phyloP scores from a whole-genome alignment of 2,329 filamentous ascomycete species.

The Elsinoe batatas region DNA sequence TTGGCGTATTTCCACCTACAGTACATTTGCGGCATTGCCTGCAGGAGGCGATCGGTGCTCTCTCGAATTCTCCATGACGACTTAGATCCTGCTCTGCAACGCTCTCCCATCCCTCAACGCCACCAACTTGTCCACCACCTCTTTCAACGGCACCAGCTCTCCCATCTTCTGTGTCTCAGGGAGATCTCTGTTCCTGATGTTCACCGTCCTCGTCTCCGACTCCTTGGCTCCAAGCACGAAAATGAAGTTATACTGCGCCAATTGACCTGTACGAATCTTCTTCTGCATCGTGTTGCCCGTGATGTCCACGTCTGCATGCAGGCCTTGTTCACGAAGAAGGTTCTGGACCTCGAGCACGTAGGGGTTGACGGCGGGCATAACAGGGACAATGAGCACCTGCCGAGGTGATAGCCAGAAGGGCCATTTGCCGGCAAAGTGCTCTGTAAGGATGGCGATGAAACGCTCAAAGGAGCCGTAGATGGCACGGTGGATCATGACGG shows the following conservation, averaged over 20 bases:
- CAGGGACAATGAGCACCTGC: slow-evolving; percentile 69
- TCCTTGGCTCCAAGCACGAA: slow-evolving; percentile 59
- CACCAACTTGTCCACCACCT: slow-evolving; percentile 45
- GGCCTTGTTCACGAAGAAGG: slow-evolving; percentile 55
- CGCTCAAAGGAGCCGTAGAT: slow-evolving; percentile 63
- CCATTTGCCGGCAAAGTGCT: slow-evolving; percentile 83
- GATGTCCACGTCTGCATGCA: slow-evolving; percentile 63
- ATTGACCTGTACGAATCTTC: slow-evolving; percentile 75
- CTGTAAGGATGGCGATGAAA: slow-evolving; percentile 65
- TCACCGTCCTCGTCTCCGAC: slow-evolving; percentile 48
- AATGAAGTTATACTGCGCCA: slow-evolving; percentile 76
- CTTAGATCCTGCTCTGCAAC: slow-evolving; percentile 22
- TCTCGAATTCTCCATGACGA: neutral
- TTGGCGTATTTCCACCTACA: neutral
- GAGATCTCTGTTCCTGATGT: slow-evolving; percentile 56
- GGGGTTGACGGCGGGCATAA: slow-evolving; percentile 60
- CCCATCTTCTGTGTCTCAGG: slow-evolving; percentile 52
- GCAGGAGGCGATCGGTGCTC: neutral
- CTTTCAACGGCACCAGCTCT: slow-evolving; percentile 50
- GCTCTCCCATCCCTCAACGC: slow-evolving; percentile 36
- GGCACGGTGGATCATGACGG: slow-evolving; percentile 80
- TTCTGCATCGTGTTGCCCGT: slow-evolving; percentile 76
- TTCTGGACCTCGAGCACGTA: slow-evolving; percentile 66
- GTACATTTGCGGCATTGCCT: neutral
- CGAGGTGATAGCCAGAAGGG: slow-evolving; percentile 82